Evolutionary conservation across 768 basidiomycete genomes (phyloP).

Genomic region (Macrolepiota albuminosa): DNA sequence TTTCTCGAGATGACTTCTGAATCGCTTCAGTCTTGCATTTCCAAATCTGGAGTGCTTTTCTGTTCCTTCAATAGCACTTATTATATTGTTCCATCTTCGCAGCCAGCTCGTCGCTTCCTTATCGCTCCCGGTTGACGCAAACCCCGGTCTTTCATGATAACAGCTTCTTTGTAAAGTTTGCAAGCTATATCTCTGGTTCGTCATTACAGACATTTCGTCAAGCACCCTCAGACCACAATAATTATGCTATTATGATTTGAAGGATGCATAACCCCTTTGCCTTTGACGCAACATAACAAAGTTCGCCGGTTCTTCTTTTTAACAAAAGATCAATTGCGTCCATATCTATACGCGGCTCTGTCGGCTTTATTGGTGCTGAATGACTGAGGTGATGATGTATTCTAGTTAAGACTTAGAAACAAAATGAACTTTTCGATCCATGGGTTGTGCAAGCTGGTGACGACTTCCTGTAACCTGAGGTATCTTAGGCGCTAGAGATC

Average conservation of each 20-base stretch:
- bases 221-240: background rate
- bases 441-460: constrained; percentile 28
- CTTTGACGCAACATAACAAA: constrained; percentile 27
- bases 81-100: background rate
- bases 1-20: background rate
- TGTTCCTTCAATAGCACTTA: background rate
- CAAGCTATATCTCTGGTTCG: background rate
- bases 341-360: constrained; percentile 35
- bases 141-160: background rate
- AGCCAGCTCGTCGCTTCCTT: background rate
- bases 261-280: constrained; percentile 15
- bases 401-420: too few species aligned
- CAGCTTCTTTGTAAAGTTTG: too few species aligned
- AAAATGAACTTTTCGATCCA: constrained; percentile 33
- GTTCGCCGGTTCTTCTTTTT: constrained; percentile 31
- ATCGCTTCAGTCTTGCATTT: constrained; percentile 1
- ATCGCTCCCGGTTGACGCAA: background rate
- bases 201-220: background rate
- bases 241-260: background rate
- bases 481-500: constrained; percentile 28
- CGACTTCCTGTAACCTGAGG: constrained; percentile 28
- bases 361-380: constrained; percentile 25
- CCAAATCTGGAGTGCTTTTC: constrained; percentile 10
- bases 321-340: constrained; percentile 15
- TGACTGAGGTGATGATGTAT: constrained; percentile 17